Percentiles rank a stretch among this genome's conserved stretches.
phyloP scores from a whole-genome alignment of 2,329 filamentous ascomycete species.

The Paracorniculantispora psalliotae region DNA sequence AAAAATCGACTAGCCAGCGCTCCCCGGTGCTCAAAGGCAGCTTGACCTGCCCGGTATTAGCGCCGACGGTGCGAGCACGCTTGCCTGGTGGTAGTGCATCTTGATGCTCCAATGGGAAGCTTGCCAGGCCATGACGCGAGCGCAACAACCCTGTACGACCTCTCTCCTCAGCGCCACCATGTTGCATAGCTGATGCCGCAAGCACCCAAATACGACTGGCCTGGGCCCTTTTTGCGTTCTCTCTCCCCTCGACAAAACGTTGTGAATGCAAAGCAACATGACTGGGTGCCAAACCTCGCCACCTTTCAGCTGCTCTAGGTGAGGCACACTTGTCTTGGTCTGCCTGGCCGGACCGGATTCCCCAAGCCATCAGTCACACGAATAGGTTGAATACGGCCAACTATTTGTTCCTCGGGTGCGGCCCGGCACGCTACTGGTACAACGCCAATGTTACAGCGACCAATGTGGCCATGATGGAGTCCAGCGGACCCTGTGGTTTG shows the following conservation, averaged over 20 bases:
- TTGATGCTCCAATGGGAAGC: slow-evolving; percentile 3
- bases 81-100: neutral
- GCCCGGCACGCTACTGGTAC: slow-evolving; percentile 4
- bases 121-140: neutral
- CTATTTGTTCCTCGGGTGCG: neutral
- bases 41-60: neutral
- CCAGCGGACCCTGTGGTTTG: neutral
- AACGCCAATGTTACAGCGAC: slow-evolving; percentile 4
- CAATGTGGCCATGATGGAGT: slow-evolving; percentile 2
- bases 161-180: neutral
- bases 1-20: neutral
- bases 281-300: neutral
- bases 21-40: neutral
- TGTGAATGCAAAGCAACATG: neutral
- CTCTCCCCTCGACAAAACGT: neutral
- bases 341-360: neutral
- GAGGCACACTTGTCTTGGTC: neutral
- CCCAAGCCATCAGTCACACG: neutral
- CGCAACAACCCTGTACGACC: neutral
- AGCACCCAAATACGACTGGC: neutral
- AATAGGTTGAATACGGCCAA: neutral
- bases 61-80: neutral
- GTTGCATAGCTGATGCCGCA: neutral
- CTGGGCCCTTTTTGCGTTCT: neutral
- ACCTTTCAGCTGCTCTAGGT: neutral